phyloP scores from a whole-genome alignment of 169 alveolate species.

The Plasmodium relictum region DNA sequence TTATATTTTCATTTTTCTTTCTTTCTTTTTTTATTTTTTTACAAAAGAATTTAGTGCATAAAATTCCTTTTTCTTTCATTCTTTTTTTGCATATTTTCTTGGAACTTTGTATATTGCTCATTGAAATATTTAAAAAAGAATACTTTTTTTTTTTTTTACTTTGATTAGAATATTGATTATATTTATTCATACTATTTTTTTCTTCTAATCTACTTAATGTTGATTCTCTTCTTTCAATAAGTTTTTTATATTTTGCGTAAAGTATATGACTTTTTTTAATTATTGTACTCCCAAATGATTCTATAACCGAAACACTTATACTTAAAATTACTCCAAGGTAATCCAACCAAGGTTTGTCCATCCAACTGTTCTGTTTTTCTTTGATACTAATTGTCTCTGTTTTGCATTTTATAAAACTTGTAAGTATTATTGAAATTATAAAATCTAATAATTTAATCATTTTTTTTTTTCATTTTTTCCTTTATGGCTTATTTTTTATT shows the following conservation, averaged over 20 bases:
- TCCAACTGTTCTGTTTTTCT: not conserved
- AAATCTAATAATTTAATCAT: too few species aligned
- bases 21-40: not conserved
- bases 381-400: not conserved
- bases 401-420: slow-evolving; percentile 6
- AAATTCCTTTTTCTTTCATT: slow-evolving; percentile 8
- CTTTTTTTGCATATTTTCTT: not conserved
- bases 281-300: slow-evolving; percentile 31
- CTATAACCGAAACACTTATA: slow-evolving; percentile 11
- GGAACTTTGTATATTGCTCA: slow-evolving; percentile 23
- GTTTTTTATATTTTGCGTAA: slow-evolving; percentile 31
- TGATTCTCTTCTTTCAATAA: not conserved
- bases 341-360: slow-evolving; percentile 15
- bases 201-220: not conserved
- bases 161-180: not conserved
- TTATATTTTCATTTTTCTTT: not conserved
- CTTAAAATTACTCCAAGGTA: slow-evolving; percentile 26
- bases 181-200: not conserved
- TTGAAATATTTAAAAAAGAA: slow-evolving; percentile 49
- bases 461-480: too few species aligned
- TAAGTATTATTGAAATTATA: not conserved
- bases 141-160: not conserved
- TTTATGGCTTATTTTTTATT: too few species aligned
- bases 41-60: not conserved
- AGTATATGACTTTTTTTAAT: slow-evolving; percentile 34